Conservation (phyloP, 306 rosid genomes). For the Malus asiatica region DNA sequence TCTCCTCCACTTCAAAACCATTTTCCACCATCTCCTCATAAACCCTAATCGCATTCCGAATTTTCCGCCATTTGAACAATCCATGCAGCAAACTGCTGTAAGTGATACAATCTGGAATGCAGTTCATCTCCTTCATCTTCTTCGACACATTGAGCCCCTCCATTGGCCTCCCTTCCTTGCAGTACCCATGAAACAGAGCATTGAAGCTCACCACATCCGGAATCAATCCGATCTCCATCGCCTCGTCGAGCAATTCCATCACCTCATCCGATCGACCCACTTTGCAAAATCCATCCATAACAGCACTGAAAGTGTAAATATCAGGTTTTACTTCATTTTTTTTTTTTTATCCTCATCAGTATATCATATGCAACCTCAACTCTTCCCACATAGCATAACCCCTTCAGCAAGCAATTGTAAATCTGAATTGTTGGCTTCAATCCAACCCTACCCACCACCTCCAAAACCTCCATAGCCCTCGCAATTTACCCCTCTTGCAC, state of each 20-base stretch:
- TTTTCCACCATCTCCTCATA: conserved; percentile 50
- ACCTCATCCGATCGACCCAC: conserved; percentile 81
- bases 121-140: conserved; percentile 46
- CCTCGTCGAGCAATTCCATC: conserved; percentile 56
- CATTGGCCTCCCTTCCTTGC: conserved; percentile 66
- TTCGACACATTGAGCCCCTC: conserved; percentile 46
- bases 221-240: conserved; percentile 38
- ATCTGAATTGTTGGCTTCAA: conserved; percentile 35
- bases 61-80: conserved; percentile 58
- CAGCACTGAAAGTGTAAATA: conserved; percentile 53
- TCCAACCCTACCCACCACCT: conserved; percentile 35
- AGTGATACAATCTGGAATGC: conserved; percentile 54
- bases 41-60: conserved; percentile 23
- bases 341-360: conserved; percentile 32
- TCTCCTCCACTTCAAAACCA: conserved; percentile 45
- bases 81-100: conserved; percentile 67
- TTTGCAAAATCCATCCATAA: conserved; percentile 81
- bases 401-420: conserved; percentile 73
- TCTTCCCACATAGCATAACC: conserved; percentile 72
- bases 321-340: conserved; percentile 37
- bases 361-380: conserved; percentile 76
- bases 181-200: conserved; percentile 60
- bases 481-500: conserved; percentile 54
- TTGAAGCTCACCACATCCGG: conserved; percentile 62
- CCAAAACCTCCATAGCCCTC: conserved; percentile 59